Evolutionary conservation across 2,329 filamentous ascomycete species (phyloP).

Genomic region (Endoconidiophora laricicola): DNA sequence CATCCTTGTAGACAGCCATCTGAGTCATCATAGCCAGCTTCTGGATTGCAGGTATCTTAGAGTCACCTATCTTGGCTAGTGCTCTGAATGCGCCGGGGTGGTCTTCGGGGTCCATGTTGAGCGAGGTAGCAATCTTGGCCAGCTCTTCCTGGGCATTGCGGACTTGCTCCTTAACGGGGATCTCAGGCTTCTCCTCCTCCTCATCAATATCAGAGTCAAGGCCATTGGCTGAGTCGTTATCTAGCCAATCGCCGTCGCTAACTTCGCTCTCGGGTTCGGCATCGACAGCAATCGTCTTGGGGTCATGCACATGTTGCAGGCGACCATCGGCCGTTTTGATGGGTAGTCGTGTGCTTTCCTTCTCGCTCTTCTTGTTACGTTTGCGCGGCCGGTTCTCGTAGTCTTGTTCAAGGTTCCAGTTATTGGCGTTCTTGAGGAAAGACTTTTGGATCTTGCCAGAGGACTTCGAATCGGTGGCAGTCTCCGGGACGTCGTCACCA

Average conservation of each 20-base stretch:
- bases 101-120: slow-evolving; percentile 91
- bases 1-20: slow-evolving; percentile 80
- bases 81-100: slow-evolving; percentile 65
- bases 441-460: slow-evolving; percentile 35
- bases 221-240: slow-evolving; percentile 33
- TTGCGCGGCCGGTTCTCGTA: slow-evolving; percentile 73
- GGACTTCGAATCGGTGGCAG: slow-evolving; percentile 8
- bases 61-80: slow-evolving; percentile 56
- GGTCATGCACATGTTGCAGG: slow-evolving; percentile 41
- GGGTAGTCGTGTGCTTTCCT: slow-evolving; percentile 59
- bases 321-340: slow-evolving; percentile 72
- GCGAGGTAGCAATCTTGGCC: slow-evolving; percentile 58
- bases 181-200: slow-evolving; percentile 35
- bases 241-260: slow-evolving; percentile 42
- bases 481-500: background rate
- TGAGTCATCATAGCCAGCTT: slow-evolving; percentile 79
- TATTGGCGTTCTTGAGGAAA: slow-evolving; percentile 58
- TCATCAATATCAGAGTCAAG: slow-evolving; percentile 36
- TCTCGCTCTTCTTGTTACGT: slow-evolving; percentile 50
- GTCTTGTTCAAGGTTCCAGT: slow-evolving; percentile 83
- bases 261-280: slow-evolving; percentile 34
- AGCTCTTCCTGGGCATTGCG: slow-evolving; percentile 81
- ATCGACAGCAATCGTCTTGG: slow-evolving; percentile 40
- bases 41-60: slow-evolving; percentile 55
- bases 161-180: slow-evolving; percentile 66